A percentile compares a stretch with the other conserved stretches of the same genome.
Conservation (phyloP, 2,329 filamentous ascomycete species). For the Ceratocystis destructans region DNA sequence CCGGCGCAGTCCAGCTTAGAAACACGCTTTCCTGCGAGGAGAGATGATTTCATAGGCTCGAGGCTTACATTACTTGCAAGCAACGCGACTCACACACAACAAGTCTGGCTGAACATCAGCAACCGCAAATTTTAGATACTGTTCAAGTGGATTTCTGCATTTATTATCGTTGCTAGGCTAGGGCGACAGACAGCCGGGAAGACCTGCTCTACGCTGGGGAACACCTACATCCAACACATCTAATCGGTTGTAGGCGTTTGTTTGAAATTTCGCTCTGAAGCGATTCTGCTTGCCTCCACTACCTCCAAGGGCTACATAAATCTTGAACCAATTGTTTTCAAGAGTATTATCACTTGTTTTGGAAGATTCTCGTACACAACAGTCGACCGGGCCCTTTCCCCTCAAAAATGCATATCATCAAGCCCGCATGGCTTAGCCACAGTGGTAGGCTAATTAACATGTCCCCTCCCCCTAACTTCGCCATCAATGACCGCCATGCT, state of each 20-base stretch:
- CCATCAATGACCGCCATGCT: background rate
- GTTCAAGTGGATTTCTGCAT: conserved; percentile 1
- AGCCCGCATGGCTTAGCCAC: conserved; percentile 91
- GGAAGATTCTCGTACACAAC: background rate
- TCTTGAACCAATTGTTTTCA: background rate
- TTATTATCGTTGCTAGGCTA: background rate
- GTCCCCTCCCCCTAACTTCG: background rate
- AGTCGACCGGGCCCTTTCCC: background rate
- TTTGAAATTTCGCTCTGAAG: background rate
- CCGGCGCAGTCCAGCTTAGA: conserved; percentile 16
- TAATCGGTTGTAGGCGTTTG: background rate
- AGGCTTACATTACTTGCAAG: background rate
- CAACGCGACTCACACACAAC: conserved; percentile 4
- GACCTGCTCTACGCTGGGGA: background rate
- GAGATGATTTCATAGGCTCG: background rate
- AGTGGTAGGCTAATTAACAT: conserved; percentile 35
- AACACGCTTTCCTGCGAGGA: conserved; percentile 4
- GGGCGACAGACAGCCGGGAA: background rate
- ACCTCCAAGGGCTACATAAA: background rate
- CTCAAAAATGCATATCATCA: conserved; percentile 66
- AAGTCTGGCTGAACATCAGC: background rate
- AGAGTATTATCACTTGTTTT: no score
- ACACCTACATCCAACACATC: background rate
- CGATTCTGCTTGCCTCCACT: background rate
- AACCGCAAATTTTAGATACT: background rate